Percentiles rank a stretch among this genome's conserved stretches.
These are phyloP conservation scores for Dentipellis sp. DNA, from an alignment of 768 basidiomycete species.

Conservation along the genomic window DNA sequence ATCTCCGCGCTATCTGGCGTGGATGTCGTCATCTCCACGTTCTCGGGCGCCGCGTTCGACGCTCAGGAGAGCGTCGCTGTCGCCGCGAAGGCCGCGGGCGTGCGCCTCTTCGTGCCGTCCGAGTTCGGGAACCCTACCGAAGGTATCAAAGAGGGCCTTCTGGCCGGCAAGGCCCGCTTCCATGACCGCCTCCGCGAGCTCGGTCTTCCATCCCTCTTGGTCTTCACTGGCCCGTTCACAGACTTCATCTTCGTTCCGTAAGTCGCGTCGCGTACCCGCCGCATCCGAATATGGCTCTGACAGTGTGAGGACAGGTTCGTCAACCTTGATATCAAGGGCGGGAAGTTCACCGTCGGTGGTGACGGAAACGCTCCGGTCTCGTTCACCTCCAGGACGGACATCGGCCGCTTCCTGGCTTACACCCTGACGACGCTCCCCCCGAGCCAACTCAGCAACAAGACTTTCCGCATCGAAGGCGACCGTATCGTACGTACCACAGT, in stretches of 20 bases:
- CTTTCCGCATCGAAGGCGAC: slow-evolving; percentile 11
- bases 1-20: slow-evolving; percentile 6
- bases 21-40: slow-evolving; percentile 12
- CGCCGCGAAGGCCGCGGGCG: slow-evolving; percentile 14
- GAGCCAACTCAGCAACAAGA: slow-evolving; percentile 6
- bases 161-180: slow-evolving; percentile 3
- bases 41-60: slow-evolving; percentile 2
- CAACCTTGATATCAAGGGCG: slow-evolving; percentile 4
- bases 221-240: slow-evolving; percentile 12
- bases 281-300: background rate
- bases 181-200: slow-evolving; percentile 9
- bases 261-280: background rate
- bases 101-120: slow-evolving; percentile 12
- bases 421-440: slow-evolving; percentile 9
- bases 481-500: slow-evolving; percentile 6
- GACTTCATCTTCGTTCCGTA: slow-evolving; percentile 7
- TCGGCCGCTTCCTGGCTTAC: slow-evolving; percentile 15
- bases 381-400: slow-evolving; percentile 13
- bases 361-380: slow-evolving; percentile 11
- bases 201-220: slow-evolving; percentile 10
- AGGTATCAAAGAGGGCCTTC: background rate
- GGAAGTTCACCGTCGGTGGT: slow-evolving; percentile 11
- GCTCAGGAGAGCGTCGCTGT: slow-evolving; percentile 8
- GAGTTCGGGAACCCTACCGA: slow-evolving; percentile 20
- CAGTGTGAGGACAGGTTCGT: background rate